Conservation (phyloP, 805 yeast species). For the Yarrowia hollandica region DNA sequence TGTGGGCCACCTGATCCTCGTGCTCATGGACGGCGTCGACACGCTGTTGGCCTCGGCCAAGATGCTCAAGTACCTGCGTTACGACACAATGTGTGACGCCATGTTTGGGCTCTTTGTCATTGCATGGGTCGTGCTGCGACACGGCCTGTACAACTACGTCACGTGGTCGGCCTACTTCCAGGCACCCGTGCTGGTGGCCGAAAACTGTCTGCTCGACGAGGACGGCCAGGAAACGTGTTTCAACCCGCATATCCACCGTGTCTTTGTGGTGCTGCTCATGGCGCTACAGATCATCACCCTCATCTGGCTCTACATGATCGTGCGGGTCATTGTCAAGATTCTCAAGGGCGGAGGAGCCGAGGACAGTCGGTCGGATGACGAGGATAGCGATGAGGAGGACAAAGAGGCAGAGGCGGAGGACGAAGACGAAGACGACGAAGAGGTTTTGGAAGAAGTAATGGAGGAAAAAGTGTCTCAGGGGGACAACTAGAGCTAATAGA, state of each 20-base stretch:
- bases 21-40: constrained; percentile 84
- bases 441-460: constrained; percentile 10
- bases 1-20: constrained; percentile 74
- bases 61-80: constrained; percentile 71
- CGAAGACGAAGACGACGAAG: constrained; percentile 5
- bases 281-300: constrained; percentile 65
- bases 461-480: background rate
- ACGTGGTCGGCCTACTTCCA: constrained; percentile 57
- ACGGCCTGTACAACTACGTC: constrained; percentile 68
- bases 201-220: constrained; percentile 36
- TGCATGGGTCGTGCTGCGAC: constrained; percentile 71
- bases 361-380: constrained; percentile 82
- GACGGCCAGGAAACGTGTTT: constrained; percentile 40
- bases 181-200: constrained; percentile 46
- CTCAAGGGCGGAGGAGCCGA: constrained; percentile 75
- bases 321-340: constrained; percentile 68
- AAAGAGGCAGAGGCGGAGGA: constrained; percentile 4
- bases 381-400: constrained; percentile 46
- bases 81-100: constrained; percentile 58
- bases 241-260: constrained; percentile 39
- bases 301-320: constrained; percentile 74
- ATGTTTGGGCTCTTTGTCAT: constrained; percentile 67
- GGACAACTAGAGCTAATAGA: constrained; percentile 21
- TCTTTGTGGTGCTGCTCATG: constrained; percentile 57
- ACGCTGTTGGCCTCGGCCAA: constrained; percentile 71